These are phyloP conservation scores for Diaporthe helianthi DNA, from an alignment of 2,329 filamentous ascomycete species.

Conservation along the genomic window DNA sequence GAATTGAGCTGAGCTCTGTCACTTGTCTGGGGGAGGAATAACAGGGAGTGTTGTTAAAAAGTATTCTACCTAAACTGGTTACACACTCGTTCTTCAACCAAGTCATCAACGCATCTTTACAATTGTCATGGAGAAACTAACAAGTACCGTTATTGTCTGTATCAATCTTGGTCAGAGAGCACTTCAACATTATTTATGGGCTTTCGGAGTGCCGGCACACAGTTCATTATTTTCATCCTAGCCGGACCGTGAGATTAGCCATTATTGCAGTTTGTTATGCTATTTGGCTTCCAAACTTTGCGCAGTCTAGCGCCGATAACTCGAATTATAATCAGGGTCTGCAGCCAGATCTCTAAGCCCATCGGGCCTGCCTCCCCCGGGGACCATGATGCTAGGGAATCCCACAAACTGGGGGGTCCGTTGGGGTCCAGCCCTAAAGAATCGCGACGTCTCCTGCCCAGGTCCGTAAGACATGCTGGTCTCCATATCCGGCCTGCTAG, in stretches of 20 bases:
- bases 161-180: not conserved
- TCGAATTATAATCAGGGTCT: not conserved
- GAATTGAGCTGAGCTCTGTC: not conserved
- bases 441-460: constrained; percentile 18
- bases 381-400: not conserved
- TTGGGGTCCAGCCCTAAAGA: constrained; percentile 24
- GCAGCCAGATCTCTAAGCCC: not conserved
- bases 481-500: not conserved
- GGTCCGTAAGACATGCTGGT: constrained; percentile 4
- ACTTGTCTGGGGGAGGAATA: no score
- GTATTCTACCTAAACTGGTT: no score
- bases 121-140: no score
- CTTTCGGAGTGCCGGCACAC: not conserved
- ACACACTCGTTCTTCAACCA: no score
- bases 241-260: not conserved
- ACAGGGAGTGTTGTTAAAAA: no score
- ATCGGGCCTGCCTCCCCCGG: not conserved
- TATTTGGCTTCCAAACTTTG: not conserved
- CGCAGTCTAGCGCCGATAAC: not conserved
- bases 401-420: constrained; percentile 15
- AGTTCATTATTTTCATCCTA: not conserved
- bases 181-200: not conserved
- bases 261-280: not conserved
- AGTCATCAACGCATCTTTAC: no score
- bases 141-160: no score